Evolutionary conservation across 2,329 filamentous ascomycete species (phyloP), one percentile per base, ranked within the genome.

Genomic region (Mycogone perniciosa): DNA sequence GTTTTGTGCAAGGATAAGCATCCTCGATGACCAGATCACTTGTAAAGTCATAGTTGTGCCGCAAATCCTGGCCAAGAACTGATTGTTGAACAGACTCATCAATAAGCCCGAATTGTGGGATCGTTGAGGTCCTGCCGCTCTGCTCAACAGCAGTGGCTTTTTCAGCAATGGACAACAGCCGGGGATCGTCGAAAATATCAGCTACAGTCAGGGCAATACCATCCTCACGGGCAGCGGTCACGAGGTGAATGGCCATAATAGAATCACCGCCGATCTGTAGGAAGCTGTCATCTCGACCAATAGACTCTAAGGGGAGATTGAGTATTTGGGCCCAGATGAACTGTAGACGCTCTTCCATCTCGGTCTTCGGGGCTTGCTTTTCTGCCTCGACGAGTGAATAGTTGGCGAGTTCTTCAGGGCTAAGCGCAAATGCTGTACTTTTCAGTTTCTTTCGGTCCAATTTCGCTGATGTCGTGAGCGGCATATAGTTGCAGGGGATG

Each of bases 171-270:
- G 48, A 33, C 20, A 39, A 34, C 8, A 48, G 20, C 26, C 50
- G 27, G 4, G 46, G 46, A 13, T 44, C 46, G 20, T 42, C 38
- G 40, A 50, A 50, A 2, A 50, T 34, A 7, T 50, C 43, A 9
- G 44, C 38, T 4, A 50, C 48, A 5, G 48, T 50, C 1, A 50
- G 26, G 9, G 20, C 10, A 9, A 51, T 51, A 2, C 49, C 44
- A 7, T 56, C 55, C 3, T 55, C 59, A 46, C 67, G 61, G 2
- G 70, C 69, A 34, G 62, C 61, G 4, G 71, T 63, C 1, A 72
- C 70, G 1, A 75, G 59, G 46, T 64, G 67, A 69, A 75, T 75
- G 0, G 72, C 71, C 5, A 63, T 62, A 6, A 75, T 62, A 0
- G 73, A 75, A 60, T 75, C 72, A 5, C 73, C 71, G 1, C 71